Conservation (phyloP, 208 protist species). For the Leishmania lainsoni region DNA sequence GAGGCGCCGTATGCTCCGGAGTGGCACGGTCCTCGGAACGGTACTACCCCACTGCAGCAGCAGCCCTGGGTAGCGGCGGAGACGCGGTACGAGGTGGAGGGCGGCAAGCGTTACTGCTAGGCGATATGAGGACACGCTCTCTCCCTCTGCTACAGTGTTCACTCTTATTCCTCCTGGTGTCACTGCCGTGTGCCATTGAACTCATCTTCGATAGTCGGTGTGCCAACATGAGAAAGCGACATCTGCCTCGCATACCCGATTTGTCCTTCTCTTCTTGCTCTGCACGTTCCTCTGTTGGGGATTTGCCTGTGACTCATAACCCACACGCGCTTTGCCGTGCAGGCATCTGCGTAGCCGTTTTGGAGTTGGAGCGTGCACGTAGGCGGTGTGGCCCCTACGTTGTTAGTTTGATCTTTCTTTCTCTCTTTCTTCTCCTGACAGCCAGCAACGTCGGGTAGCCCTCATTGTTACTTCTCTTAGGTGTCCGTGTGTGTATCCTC, state of each 20-base stretch:
- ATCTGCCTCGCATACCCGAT: background rate
- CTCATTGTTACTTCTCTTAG: no score
- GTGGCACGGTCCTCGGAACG: background rate
- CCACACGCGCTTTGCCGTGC: background rate
- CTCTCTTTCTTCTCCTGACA: background rate
- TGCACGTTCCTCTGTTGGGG: background rate
- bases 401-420: background rate
- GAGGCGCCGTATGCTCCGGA: constrained; percentile 30
- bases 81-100: constrained; percentile 47
- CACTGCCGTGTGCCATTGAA: background rate
- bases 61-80: constrained; percentile 46
- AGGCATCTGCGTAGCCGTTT: no score
- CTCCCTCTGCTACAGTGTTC: background rate
- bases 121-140: background rate
- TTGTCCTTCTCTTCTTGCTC: background rate
- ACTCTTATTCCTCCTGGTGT: background rate
- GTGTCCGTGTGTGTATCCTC: no score
- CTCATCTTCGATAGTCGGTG: background rate
- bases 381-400: background rate
- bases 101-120: constrained; percentile 40
- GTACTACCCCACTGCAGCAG: background rate
- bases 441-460: no score
- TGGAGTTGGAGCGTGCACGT: background rate
- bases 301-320: background rate
- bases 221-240: background rate